Conservation (phyloP, 768 basidiomycete species). For the Exidia glandulosa region DNA sequence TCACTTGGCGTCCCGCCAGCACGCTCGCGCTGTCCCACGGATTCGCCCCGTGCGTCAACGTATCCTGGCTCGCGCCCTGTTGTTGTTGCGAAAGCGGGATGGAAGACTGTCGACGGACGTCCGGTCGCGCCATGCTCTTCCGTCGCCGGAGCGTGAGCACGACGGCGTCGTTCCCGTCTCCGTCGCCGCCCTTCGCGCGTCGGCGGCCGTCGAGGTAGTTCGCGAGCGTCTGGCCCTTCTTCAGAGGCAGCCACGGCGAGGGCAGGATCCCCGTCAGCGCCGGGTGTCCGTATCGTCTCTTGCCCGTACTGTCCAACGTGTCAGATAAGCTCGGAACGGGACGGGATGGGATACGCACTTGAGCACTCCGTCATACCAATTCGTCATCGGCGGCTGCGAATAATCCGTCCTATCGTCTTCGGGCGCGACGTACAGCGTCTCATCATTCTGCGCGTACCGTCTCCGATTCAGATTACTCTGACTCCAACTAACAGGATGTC, state of each 20-base stretch:
- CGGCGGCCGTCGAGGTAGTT: constrained; percentile 26
- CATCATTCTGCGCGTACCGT: constrained; percentile 87
- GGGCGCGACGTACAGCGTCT: constrained; percentile 89
- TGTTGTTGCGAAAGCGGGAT: background rate
- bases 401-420: constrained; percentile 90
- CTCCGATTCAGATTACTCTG: constrained; percentile 83
- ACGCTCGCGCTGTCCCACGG: background rate
- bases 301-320: too few species aligned
- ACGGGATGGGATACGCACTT: too few species aligned
- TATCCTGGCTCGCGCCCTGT: background rate
- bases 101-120: constrained; percentile 6
- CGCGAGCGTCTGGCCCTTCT: constrained; percentile 66
- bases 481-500: constrained; percentile 80
- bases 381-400: constrained; percentile 93
- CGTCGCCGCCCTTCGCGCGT: constrained; percentile 11
- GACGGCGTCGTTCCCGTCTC: constrained; percentile 57
- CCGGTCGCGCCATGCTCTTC: constrained; percentile 41
- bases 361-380: constrained; percentile 86
- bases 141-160: constrained; percentile 74
- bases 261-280: constrained; percentile 90
- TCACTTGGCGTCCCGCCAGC: constrained; percentile 14
- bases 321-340: too few species aligned
- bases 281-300: constrained; percentile 89
- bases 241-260: constrained; percentile 87
- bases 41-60: background rate